Evolutionary conservation across 768 basidiomycete genomes (phyloP).

Genomic region (Hygrocybe punicea): DNA sequence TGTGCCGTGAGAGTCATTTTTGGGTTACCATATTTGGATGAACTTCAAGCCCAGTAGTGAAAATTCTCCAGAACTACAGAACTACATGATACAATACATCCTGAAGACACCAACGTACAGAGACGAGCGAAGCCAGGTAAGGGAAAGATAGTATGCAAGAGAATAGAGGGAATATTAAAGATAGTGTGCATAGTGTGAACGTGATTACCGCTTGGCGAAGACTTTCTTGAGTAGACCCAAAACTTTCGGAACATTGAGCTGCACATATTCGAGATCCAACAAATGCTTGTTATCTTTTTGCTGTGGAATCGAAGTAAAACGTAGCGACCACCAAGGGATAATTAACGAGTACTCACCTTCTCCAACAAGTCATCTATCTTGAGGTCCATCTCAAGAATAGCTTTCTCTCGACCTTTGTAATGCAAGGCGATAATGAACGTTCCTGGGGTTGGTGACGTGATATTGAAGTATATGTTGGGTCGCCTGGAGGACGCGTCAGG

Average conservation of each 20-base stretch:
- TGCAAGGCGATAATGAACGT: constrained; percentile 99
- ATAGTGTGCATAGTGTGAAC: constrained; percentile 20
- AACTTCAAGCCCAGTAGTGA: too few relatives aligned
- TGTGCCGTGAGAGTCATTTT: neutral
- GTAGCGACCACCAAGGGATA: neutral
- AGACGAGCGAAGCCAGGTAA: constrained; percentile 4
- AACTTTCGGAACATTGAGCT: constrained; percentile 94
- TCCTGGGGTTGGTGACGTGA: constrained; percentile 95
- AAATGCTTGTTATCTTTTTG: constrained; percentile 99
- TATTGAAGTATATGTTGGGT: constrained; percentile 98
- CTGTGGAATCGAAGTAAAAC: constrained; percentile 39
- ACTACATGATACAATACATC: constrained; percentile 17
- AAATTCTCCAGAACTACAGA: constrained; percentile 38
- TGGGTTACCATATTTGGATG: neutral
- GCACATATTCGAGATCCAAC: constrained; percentile 95
- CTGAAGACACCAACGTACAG: constrained; percentile 7
- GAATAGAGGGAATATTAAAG: constrained; percentile 26
- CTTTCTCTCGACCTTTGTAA: constrained; percentile 98
- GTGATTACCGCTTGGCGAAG: constrained; percentile 73
- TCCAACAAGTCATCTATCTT: constrained; percentile 98
- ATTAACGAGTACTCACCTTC: constrained; percentile 58
- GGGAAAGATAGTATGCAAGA: constrained; percentile 8
- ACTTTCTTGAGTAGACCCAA: constrained; percentile 91
- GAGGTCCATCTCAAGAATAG: constrained; percentile 98
- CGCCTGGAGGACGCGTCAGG: constrained; percentile 53